phyloP scores from a whole-genome alignment of 2,329 filamentous ascomycete species.

The Huntiella omanensis region DNA sequence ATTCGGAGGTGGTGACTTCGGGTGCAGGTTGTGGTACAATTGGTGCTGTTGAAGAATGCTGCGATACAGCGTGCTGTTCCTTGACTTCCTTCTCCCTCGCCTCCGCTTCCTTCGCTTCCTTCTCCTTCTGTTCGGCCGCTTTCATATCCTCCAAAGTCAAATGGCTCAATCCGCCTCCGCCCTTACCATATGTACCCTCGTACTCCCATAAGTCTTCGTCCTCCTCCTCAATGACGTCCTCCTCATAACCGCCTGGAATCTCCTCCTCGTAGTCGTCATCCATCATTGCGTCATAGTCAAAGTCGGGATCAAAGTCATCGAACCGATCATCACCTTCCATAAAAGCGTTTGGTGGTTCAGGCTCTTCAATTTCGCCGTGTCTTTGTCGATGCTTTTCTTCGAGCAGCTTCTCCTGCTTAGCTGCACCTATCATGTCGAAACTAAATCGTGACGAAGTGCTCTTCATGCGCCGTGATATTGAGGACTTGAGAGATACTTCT shows the following conservation, averaged over 20 bases:
- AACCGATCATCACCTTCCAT: slow-evolving; percentile 29
- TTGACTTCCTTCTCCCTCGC: too few species aligned
- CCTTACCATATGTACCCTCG: slow-evolving; percentile 12
- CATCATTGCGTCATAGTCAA: slow-evolving; percentile 45
- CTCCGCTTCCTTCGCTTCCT: background rate
- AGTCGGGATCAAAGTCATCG: slow-evolving; percentile 36
- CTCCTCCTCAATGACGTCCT: slow-evolving; percentile 20
- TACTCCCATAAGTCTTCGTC: slow-evolving; percentile 17
- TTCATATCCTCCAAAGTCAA: slow-evolving; percentile 9
- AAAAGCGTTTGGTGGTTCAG: slow-evolving; percentile 17
- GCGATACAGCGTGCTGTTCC: too few species aligned
- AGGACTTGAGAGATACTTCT: slow-evolving; percentile 28
- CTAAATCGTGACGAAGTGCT: slow-evolving; percentile 66
- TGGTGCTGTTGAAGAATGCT: too few species aligned
- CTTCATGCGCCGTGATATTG: slow-evolving; percentile 46
- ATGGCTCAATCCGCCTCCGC: slow-evolving; percentile 10
- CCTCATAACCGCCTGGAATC: slow-evolving; percentile 37
- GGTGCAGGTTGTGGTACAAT: too few species aligned
- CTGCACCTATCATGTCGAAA: slow-evolving; percentile 59
- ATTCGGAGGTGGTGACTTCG: background rate
- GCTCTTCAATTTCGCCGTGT: slow-evolving; percentile 39
- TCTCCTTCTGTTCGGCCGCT: background rate
- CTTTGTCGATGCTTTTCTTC: slow-evolving; percentile 56
- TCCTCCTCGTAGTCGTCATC: slow-evolving; percentile 47
- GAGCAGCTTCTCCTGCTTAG: slow-evolving; percentile 46